Base-by-base conservation (phyloP, 306 rosid species). In the barrel medic (Medicago truncatula) region DNA sequence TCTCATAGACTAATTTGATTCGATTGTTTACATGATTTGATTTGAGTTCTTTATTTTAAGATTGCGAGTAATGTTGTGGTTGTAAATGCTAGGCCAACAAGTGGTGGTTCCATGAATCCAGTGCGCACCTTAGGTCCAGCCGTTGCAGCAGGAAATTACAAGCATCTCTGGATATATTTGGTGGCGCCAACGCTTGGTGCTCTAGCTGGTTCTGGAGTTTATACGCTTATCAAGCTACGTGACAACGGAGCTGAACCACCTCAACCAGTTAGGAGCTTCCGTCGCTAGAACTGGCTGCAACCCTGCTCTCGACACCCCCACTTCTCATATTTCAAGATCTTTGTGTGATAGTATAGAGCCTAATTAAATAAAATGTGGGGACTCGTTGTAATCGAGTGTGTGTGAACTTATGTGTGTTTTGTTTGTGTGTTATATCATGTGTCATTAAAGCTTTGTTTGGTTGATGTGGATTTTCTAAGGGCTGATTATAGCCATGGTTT, bases 91-190 rank as follows among this genome's bases (percentile, higher is more conserved):
- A 94, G 98, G 87, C 96, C 96, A 49, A 40, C 89, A 2, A 90
- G 92, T 20, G 97, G 97, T 3, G 98, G 88, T 62, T 92, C 98
- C 0, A 95, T 95, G 98, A 95, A 95, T 67, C 98, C 97, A 2
- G 98, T 95, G 71, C 87, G 98, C n/a, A 95, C 98, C 8, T 82
- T 95, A 36, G 97, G 98, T 14, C 97, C 98, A 7, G 98, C 98
- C 0, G 83, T 95, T 20, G 98, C 98, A 0, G 96, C 97, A 1
- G 96, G 96, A 60, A 90, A 90, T 69, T 95, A 85, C 81, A 86
- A 68, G 57, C 76, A 76, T 6, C 5, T 95, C 39, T 95, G 98
- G 98, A 9, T 95, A 17, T 95, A 86, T 81, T 53, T 95, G 82
- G 87, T 92, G 77, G 97, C 98, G 0, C 98, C 93, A 0, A 90